phyloP scores from a whole-genome alignment of 805 yeast genomes.

The Candida anglica region DNA sequence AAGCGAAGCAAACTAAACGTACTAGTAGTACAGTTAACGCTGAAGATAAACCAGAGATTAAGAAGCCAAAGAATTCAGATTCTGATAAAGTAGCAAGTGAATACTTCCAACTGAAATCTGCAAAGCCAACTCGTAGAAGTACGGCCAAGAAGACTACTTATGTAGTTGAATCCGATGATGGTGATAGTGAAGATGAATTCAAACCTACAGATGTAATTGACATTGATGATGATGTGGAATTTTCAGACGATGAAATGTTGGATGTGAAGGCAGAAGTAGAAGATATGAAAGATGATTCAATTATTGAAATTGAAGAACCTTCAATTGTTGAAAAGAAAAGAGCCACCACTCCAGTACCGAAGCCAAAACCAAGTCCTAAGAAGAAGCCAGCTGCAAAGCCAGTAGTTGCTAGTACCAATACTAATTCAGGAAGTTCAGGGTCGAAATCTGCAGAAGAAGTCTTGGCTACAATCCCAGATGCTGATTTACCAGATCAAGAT shows the following conservation, averaged over 20 bases:
- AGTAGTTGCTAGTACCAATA: too few species aligned
- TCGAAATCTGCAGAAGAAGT: slow-evolving; percentile 47
- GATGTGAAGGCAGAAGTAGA: slow-evolving; percentile 4
- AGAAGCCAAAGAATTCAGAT: slow-evolving; percentile 1
- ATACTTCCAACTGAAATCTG: background rate
- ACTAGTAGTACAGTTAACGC: too few species aligned
- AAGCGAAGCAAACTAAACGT: too few species aligned
- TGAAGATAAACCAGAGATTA: too few species aligned
- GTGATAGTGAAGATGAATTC: slow-evolving; percentile 20
- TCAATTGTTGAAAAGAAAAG: slow-evolving; percentile 3
- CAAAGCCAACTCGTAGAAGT: background rate
- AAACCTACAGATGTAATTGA: slow-evolving; percentile 15
- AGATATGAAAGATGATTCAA: slow-evolving; percentile 7
- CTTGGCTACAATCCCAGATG: slow-evolving; percentile 67
- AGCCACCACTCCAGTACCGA: background rate
- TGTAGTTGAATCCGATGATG: slow-evolving; percentile 6
- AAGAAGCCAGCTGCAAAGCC: slow-evolving; percentile 5
- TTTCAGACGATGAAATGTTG: slow-evolving; percentile 10
- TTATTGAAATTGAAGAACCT: slow-evolving; percentile 6
- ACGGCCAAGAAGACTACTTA: slow-evolving; percentile 3
- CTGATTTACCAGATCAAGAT: slow-evolving; percentile 57
- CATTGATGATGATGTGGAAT: slow-evolving; percentile 7
- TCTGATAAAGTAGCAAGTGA: background rate
- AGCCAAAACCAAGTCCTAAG: slow-evolving; percentile 2
- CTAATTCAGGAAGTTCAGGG: slow-evolving; percentile 7